Conservation (phyloP, 495 filamentous ascomycete genomes). For the Aspergillus diversus region DNA sequence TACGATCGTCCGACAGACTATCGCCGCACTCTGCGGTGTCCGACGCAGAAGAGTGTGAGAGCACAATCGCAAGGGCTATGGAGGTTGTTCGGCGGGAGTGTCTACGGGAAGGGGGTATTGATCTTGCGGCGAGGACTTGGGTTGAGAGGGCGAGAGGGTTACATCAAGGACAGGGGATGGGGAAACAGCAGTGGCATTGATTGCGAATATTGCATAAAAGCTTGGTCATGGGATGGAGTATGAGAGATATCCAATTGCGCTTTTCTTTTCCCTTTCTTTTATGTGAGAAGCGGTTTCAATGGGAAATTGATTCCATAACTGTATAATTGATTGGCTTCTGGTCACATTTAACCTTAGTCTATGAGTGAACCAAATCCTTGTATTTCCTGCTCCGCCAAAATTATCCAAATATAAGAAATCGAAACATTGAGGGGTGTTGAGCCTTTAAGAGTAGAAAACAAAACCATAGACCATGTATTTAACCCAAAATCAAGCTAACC, state of each 20-base stretch:
- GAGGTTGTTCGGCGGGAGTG: constrained; percentile 49
- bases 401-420: not conserved
- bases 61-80: constrained; percentile 22
- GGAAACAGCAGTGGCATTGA: constrained; percentile 13
- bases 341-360: not conserved
- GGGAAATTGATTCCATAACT: not conserved
- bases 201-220: not conserved
- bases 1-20: not conserved
- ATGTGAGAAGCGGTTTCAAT: not conserved
- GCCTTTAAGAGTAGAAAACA: not conserved
- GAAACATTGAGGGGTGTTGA: not conserved
- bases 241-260: not conserved
- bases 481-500: not conserved
- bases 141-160: constrained; percentile 47
- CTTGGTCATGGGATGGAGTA: not conserved
- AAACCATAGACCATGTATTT: not conserved
- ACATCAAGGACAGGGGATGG: constrained; percentile 26
- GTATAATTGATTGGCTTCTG: not conserved
- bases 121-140: constrained; percentile 45
- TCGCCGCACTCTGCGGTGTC: too few species aligned
- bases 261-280: not conserved
- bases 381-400: not conserved
- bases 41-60: not conserved
- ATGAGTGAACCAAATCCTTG: not conserved
- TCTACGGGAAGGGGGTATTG: constrained; percentile 39